Conservation (phyloP, 78 protist species). For the Kipferlia bialata region DNA sequence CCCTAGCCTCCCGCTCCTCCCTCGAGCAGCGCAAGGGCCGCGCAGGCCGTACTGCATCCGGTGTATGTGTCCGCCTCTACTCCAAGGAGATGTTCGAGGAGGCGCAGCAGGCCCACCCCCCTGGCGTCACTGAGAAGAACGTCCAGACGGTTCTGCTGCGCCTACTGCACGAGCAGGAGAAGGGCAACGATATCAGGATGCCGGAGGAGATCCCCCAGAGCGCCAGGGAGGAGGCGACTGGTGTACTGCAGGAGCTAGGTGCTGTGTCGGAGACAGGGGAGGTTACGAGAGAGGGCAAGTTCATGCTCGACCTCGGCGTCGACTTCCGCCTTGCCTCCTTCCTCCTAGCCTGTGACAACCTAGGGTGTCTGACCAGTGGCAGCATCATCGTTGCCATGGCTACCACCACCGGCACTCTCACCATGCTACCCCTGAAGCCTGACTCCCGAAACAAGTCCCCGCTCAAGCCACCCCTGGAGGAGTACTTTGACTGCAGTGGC, state of each 20-base stretch:
- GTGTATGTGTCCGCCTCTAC: constrained; percentile 3
- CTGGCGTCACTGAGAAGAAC: background rate
- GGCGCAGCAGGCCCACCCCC: background rate
- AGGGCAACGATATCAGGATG: background rate
- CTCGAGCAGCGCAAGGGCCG: constrained; percentile 4
- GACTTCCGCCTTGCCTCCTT: background rate
- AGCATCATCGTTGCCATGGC: background rate
- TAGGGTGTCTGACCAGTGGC: background rate
- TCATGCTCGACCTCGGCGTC: background rate
- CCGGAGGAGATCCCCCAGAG: background rate
- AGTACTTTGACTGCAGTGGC: background rate
- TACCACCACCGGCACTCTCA: background rate
- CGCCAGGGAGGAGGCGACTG: background rate
- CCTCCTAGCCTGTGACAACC: background rate
- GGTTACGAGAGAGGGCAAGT: background rate
- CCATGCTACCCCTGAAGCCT: background rate
- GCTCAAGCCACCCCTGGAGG: too few species aligned
- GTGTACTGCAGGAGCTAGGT: background rate
- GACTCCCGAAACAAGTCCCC: too few species aligned
- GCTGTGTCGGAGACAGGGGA: background rate
- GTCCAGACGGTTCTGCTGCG: background rate
- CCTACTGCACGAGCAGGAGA: background rate
- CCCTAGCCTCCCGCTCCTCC: background rate
- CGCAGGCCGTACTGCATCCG: constrained; percentile 11
- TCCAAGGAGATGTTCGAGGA: background rate